Conservation (phyloP, 306 rosid species). For the Trifolium dubium region DNA sequence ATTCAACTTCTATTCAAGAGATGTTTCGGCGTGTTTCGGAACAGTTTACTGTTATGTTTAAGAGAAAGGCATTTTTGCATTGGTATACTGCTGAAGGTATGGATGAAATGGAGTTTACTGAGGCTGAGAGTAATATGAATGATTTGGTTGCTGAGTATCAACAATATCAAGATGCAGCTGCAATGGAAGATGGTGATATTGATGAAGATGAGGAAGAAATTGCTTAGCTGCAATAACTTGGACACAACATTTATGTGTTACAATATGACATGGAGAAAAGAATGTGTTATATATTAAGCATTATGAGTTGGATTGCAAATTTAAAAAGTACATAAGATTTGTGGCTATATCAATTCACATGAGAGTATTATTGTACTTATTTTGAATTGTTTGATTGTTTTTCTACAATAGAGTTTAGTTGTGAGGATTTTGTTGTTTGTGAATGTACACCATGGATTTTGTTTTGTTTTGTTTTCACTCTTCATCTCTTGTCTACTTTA, state of each 20-base stretch:
- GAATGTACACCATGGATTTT: slow-evolving; percentile 12
- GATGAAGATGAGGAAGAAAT: slow-evolving; percentile 51
- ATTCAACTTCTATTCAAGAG: slow-evolving; percentile 86
- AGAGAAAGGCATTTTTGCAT: slow-evolving; percentile 90
- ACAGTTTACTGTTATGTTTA: slow-evolving; percentile 87
- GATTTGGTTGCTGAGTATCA: slow-evolving; percentile 92
- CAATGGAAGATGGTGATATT: slow-evolving; percentile 50
- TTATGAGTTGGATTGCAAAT: neutral
- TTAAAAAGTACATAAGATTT: slow-evolving; percentile 27
- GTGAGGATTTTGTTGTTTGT: neutral
- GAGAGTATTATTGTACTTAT: slow-evolving; percentile 2
- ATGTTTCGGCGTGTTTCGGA: slow-evolving; percentile 90
- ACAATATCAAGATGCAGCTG: slow-evolving; percentile 81
- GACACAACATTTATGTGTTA: neutral
- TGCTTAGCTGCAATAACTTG: slow-evolving; percentile 10
- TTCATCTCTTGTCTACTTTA: neutral
- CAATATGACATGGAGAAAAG: neutral
- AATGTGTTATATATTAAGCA: neutral
- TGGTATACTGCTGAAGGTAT: slow-evolving; percentile 93
- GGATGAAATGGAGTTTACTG: slow-evolving; percentile 75
- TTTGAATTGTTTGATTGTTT: neutral
- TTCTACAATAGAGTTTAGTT: neutral
- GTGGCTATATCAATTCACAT: neutral
- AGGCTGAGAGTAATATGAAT: slow-evolving; percentile 85
- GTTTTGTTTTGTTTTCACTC: slow-evolving; percentile 8